Evolutionary conservation across 495 filamentous ascomycete species (phyloP).

Genomic region (Penicillium ucsense): DNA sequence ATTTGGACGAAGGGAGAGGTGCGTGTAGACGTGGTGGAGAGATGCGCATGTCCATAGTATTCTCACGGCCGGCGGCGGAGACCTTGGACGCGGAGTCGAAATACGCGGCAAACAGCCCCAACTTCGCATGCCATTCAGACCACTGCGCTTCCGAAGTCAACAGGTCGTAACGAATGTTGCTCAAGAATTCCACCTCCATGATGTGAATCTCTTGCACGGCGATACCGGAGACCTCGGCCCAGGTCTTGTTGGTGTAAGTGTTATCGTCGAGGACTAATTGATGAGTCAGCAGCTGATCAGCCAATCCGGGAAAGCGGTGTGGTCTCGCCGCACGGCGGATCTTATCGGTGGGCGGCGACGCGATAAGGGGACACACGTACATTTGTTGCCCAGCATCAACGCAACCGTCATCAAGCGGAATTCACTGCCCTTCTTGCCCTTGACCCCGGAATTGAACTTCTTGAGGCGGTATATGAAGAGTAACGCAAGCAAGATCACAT

Average conservation of each 20-base stretch:
- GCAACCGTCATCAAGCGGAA: slow-evolving; percentile 93
- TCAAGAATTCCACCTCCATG: slow-evolving; percentile 99
- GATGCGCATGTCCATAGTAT: slow-evolving; percentile 20
- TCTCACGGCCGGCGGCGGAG: slow-evolving; percentile 14
- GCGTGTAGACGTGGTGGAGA: slow-evolving; percentile 26
- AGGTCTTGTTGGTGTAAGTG: slow-evolving; percentile 99
- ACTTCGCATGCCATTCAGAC: slow-evolving; percentile 72
- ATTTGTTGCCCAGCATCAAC: slow-evolving; percentile 98
- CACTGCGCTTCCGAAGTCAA: slow-evolving; percentile 76
- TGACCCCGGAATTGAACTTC: slow-evolving; percentile 73
- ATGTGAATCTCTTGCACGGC: slow-evolving; percentile 92
- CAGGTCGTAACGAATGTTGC: slow-evolving; percentile 94
- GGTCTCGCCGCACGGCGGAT: slow-evolving; percentile 6
- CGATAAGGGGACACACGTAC: slow-evolving; percentile 39
- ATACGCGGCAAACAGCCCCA: slow-evolving; percentile 70
- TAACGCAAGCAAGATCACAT: slow-evolving; percentile 84
- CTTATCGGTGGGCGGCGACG: slow-evolving; percentile 10
- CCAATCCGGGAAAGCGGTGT: background rate
- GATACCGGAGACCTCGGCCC: slow-evolving; percentile 96
- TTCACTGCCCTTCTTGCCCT: slow-evolving; percentile 88
- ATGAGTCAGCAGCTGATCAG: slow-evolving; percentile 16
- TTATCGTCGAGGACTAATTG: slow-evolving; percentile 84
- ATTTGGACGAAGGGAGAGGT: slow-evolving; percentile 31
- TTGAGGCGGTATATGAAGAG: slow-evolving; percentile 93
- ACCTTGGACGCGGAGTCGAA: slow-evolving; percentile 54